phyloP scores from a whole-genome alignment of 371 early-diverging fungal genomes.

The Mortierella sp. region DNA sequence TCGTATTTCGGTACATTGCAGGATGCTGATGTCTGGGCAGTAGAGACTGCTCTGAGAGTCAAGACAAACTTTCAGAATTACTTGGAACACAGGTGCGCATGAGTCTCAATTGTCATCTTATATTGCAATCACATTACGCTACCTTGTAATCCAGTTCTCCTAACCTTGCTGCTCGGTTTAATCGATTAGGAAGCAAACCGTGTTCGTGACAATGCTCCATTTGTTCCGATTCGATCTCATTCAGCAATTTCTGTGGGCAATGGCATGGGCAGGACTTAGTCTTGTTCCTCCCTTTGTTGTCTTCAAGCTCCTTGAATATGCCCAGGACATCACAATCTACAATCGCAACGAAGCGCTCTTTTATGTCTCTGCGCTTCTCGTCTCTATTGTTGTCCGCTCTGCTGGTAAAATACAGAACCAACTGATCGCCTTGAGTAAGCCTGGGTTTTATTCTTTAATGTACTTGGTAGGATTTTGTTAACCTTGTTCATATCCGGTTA shows the following conservation, averaged over 20 bases:
- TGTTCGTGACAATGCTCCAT: slow-evolving; percentile 44
- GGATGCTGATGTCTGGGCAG: slow-evolving; percentile 48
- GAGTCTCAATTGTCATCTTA: background rate
- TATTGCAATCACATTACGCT: no score
- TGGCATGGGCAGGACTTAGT: slow-evolving; percentile 33
- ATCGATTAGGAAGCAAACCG: slow-evolving; percentile 22
- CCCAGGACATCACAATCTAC: slow-evolving; percentile 37
- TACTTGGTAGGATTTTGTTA: background rate
- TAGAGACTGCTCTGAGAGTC: slow-evolving; percentile 34
- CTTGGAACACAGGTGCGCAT: slow-evolving; percentile 32
- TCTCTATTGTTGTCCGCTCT: slow-evolving; percentile 29
- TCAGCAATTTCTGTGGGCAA: slow-evolving; percentile 40
- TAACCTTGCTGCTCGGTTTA: background rate
- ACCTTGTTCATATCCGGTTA: background rate
- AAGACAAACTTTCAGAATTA: slow-evolving; percentile 43
- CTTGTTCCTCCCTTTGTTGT: slow-evolving; percentile 49
- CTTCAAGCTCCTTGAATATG: slow-evolving; percentile 34
- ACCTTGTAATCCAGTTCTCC: background rate
- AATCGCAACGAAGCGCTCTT: slow-evolving; percentile 49
- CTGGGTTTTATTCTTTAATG: background rate
- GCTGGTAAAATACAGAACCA: slow-evolving; percentile 18
- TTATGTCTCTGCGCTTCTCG: slow-evolving; percentile 28
- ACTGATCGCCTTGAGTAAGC: background rate
- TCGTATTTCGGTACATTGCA: slow-evolving; percentile 27
- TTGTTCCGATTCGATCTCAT: slow-evolving; percentile 34